These are phyloP conservation scores for Jamesozyma spencerorum DNA, from an alignment of 805 yeast genomes.

Conservation along the genomic window DNA sequence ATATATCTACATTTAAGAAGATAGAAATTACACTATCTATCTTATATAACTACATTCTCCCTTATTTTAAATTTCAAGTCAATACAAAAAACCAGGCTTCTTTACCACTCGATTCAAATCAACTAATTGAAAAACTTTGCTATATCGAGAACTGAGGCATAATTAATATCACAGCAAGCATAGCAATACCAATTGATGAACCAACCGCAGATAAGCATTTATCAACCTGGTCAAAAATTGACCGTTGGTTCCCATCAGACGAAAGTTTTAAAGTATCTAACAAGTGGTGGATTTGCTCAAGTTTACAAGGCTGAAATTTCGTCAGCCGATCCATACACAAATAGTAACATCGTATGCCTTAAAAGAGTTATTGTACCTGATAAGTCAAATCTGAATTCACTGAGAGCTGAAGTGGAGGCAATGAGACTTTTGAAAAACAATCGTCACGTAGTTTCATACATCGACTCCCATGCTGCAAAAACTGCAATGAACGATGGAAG, in stretches of 20 bases:
- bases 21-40: too few relatives aligned
- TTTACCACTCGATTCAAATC: too few relatives aligned
- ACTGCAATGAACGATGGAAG: slow-evolving; percentile 41
- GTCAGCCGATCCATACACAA: slow-evolving; percentile 49
- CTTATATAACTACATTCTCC: too few relatives aligned
- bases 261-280: slow-evolving; percentile 59
- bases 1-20: too few relatives aligned
- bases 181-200: background rate
- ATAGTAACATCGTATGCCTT: slow-evolving; percentile 60
- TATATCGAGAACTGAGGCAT: too few relatives aligned
- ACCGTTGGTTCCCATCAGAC: slow-evolving; percentile 79
- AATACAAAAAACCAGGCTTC: too few relatives aligned
- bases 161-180: too few relatives aligned
- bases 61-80: too few relatives aligned
- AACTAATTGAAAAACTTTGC: too few relatives aligned
- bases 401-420: slow-evolving; percentile 94
- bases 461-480: slow-evolving; percentile 91
- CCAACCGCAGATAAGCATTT: slow-evolving; percentile 17
- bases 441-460: slow-evolving; percentile 75
- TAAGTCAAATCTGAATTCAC: slow-evolving; percentile 67
- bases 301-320: slow-evolving; percentile 72
- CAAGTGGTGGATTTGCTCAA: slow-evolving; percentile 94
- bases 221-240: slow-evolving; percentile 66
- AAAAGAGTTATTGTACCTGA: slow-evolving; percentile 92
- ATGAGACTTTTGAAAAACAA: slow-evolving; percentile 83